Evolutionary conservation across 2,329 filamentous ascomycete genomes (phyloP).

Genomic region (Hymenoscyphus scutula): DNA sequence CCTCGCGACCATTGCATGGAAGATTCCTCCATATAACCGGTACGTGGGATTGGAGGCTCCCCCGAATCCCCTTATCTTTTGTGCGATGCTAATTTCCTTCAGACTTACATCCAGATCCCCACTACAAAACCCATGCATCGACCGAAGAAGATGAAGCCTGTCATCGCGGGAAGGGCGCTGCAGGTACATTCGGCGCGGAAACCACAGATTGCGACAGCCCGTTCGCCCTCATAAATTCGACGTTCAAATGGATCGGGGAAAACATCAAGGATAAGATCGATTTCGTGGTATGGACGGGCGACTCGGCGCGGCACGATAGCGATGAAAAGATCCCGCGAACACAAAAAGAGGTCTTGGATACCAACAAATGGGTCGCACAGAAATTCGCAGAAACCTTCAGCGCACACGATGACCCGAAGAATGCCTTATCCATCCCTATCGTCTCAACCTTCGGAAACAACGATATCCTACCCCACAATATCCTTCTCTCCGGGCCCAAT

Average conservation of each 20-base stretch:
- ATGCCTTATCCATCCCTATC: constrained; percentile 70
- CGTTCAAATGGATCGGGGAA: constrained; percentile 81
- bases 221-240: constrained; percentile 75
- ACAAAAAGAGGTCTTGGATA: constrained; percentile 68
- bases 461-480: constrained; percentile 95
- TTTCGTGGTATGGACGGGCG: constrained; percentile 91
- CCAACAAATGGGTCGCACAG: constrained; percentile 72
- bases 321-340: constrained; percentile 78
- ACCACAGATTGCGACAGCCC: constrained; percentile 88
- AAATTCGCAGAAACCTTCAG: constrained; percentile 76
- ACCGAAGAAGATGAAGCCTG: constrained; percentile 69
- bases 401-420: constrained; percentile 50
- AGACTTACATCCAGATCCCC: constrained; percentile 92
- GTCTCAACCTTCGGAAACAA: constrained; percentile 95
- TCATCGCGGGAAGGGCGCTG: constrained; percentile 72
- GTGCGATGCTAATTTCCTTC: constrained; percentile 27
- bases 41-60: constrained; percentile 41
- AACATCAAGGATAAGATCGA: constrained; percentile 78
- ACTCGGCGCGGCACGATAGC: constrained; percentile 85
- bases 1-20: constrained; percentile 55
- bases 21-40: constrained; percentile 88
- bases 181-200: constrained; percentile 81
- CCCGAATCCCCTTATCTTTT: constrained; percentile 21
- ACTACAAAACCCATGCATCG: constrained; percentile 77
- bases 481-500: constrained; percentile 82